These are phyloP conservation scores for Apiospora koreana DNA, from an alignment of 2,329 filamentous ascomycete species.

Conservation along the genomic window DNA sequence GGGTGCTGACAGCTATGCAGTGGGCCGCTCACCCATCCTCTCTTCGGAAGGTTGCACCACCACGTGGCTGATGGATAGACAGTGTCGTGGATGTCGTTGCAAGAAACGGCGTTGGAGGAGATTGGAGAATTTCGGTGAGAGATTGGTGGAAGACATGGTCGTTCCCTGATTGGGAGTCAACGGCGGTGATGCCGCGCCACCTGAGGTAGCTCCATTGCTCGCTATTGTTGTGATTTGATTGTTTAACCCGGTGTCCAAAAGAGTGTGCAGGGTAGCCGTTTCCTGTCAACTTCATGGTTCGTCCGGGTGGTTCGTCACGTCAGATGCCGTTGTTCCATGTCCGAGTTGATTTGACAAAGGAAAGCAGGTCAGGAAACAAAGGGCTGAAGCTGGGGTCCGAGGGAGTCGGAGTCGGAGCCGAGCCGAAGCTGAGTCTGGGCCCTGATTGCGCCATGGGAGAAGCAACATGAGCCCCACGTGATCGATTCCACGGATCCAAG, in stretches of 20 bases:
- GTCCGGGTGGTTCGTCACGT: not conserved
- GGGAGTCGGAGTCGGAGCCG: not conserved
- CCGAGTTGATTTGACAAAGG: not conserved
- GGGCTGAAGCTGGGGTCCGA: not conserved
- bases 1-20: not conserved
- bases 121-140: not conserved
- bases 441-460: not conserved
- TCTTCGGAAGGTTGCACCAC: not conserved
- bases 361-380: not conserved
- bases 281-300: constrained; percentile 2
- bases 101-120: not conserved
- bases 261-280: not conserved
- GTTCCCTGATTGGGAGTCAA: not conserved
- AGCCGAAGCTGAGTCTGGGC: not conserved
- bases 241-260: not conserved
- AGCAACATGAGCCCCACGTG: not conserved
- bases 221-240: not conserved
- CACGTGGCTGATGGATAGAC: constrained; percentile 1
- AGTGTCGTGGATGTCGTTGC: not conserved
- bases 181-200: not conserved
- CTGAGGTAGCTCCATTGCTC: not conserved
- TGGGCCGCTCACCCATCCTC: not conserved
- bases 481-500: not conserved
- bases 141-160: not conserved
- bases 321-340: not conserved